Evolutionary conservation across 73 alveolate genomes (phyloP).

Genomic region (Tetrahymena thermophila): DNA sequence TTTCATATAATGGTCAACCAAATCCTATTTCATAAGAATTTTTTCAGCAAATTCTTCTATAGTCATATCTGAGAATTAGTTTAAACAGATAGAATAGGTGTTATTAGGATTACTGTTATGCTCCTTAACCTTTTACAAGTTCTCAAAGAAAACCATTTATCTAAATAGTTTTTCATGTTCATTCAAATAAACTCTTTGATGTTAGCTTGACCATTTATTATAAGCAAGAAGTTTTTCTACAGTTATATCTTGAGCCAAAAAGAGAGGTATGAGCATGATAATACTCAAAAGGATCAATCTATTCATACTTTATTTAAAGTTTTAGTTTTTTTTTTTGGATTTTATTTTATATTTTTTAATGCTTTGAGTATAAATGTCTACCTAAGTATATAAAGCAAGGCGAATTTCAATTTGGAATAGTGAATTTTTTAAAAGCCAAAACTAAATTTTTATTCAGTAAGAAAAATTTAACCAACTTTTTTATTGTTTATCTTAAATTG

Average conservation of each 20-base stretch:
- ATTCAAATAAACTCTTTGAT: not conserved
- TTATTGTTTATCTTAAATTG: too few species aligned
- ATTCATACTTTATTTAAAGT: not conserved
- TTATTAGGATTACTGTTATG: slow-evolving; percentile 6
- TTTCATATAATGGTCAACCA: not conserved
- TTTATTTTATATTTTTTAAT: too few species aligned
- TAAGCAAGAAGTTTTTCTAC: not conserved
- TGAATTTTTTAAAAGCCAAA: too few species aligned
- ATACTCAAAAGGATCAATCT: not conserved
- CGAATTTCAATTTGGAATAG: too few species aligned
- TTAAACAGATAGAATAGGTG: not conserved
- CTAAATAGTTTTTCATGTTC: slow-evolving; percentile 8
- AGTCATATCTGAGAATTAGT: slow-evolving; percentile 31
- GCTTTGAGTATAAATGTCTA: too few species aligned
- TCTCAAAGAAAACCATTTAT: slow-evolving; percentile 4
- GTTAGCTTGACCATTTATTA: not conserved
- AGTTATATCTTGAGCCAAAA: not conserved
- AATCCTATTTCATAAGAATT: not conserved
- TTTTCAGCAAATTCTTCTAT: slow-evolving; percentile 12
- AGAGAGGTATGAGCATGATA: not conserved
- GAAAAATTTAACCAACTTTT: too few species aligned
- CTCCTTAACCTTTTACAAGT: not conserved
- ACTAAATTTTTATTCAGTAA: too few species aligned
- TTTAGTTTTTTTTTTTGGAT: too few species aligned
- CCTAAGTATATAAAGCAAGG: too few species aligned